A percentile compares a stretch with the other conserved stretches of the same genome.
Conservation (phyloP, 192 early-diverging fungal species). For the Coemansia sp. region DNA sequence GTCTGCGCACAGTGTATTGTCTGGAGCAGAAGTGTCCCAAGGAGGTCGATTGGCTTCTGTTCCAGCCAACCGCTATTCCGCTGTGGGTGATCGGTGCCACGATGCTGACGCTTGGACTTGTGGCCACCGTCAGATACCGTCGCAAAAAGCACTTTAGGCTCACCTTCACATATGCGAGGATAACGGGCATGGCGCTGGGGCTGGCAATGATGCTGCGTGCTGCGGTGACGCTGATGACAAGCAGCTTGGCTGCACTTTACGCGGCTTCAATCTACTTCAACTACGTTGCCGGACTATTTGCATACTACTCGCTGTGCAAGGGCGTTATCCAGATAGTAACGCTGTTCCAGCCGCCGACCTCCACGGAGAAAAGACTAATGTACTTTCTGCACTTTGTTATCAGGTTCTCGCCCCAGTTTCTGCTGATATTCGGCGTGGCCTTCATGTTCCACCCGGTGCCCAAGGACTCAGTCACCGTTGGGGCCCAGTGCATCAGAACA, state of each 20-base stretch:
- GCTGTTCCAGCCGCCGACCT: slow-evolving; percentile 11
- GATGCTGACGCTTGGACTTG: neutral
- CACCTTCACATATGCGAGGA: slow-evolving; percentile 11
- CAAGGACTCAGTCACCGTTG: neutral
- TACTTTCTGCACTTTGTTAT: neutral
- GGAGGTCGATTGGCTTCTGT: slow-evolving; percentile 24
- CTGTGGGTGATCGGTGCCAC: slow-evolving; percentile 15
- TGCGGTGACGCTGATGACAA: neutral
- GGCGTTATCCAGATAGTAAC: slow-evolving; percentile 7
- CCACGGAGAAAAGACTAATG: neutral
- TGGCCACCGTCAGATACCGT: slow-evolving; percentile 7
- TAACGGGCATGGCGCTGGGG: slow-evolving; percentile 22
- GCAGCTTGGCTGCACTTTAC: slow-evolving; percentile 7
- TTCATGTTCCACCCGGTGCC: slow-evolving; percentile 12
- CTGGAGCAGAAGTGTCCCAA: neutral
- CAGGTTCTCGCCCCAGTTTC: neutral
- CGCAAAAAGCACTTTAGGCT: neutral
- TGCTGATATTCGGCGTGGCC: neutral
- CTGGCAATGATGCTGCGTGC: slow-evolving; percentile 24
- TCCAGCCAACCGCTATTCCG: slow-evolving; percentile 14
- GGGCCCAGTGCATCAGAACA: neutral
- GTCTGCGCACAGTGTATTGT: slow-evolving; percentile 11
- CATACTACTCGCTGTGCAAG: slow-evolving; percentile 7
- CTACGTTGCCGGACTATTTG: slow-evolving; percentile 18
- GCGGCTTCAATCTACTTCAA: slow-evolving; percentile 29